Conservation (phyloP, 2,329 filamentous ascomycete genomes). For the Pezicula rhizophila region DNA sequence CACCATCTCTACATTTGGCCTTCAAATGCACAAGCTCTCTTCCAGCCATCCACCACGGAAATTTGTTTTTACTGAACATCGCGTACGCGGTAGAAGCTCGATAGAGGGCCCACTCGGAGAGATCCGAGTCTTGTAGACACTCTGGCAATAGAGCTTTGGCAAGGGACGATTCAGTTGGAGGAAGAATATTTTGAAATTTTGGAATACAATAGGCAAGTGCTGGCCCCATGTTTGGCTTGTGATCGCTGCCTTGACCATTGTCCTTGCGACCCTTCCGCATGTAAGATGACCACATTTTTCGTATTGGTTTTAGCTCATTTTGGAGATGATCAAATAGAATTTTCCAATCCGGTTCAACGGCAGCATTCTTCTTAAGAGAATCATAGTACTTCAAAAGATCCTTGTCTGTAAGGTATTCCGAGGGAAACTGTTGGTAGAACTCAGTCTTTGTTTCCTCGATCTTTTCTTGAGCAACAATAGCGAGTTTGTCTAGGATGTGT, state of each 20-base stretch:
- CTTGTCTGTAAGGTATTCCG: conserved; percentile 13
- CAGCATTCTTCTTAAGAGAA: conserved; percentile 6
- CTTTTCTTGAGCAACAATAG: conserved; percentile 45
- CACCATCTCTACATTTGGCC: conserved; percentile 1
- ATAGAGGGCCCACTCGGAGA: conserved; percentile 35
- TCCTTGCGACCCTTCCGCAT: conserved; percentile 1
- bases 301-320: conserved; percentile 6
- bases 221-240: conserved; percentile 1
- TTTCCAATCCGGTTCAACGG: conserved; percentile 6
- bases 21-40: conserved; percentile 23
- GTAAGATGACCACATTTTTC: conserved; percentile 9
- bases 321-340: conserved; percentile 10
- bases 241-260: conserved; percentile 2
- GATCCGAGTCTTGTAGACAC: conserved; percentile 8
- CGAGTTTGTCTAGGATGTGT: conserved; percentile 60
- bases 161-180: conserved; percentile 10
- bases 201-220: conserved; percentile 10
- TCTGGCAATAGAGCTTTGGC: conserved; percentile 13
- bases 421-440: conserved; percentile 18
- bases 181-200: conserved; percentile 18
- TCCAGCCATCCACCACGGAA: conserved; percentile 26
- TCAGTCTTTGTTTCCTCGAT: conserved; percentile 25
- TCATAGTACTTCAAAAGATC: conserved; percentile 16
- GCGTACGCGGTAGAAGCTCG: conserved; percentile 35
- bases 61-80: conserved; percentile 4